A percentile compares a stretch with the other conserved stretches of the same genome.
These are phyloP conservation scores for Trichosporon ovoides DNA, from an alignment of 1,284 basidiomycete species.

Conservation along the genomic window DNA sequence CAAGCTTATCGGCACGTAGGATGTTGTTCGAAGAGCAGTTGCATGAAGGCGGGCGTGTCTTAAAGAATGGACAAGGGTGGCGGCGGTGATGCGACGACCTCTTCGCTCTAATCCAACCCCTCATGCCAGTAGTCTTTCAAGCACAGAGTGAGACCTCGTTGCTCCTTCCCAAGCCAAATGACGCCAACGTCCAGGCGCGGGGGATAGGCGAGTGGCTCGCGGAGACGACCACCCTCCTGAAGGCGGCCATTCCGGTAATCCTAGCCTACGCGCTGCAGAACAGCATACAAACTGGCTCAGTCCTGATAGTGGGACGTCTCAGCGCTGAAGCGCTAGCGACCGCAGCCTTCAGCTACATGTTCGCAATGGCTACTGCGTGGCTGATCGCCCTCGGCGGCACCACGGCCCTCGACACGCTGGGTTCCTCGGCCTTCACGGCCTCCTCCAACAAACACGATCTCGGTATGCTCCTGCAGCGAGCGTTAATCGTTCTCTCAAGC, in stretches of 20 bases:
- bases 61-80: too few species aligned
- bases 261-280: slow-evolving; percentile 6
- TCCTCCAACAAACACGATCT: slow-evolving; percentile 9
- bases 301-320: slow-evolving; percentile 8
- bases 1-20: too few species aligned
- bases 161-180: not conserved
- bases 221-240: not conserved
- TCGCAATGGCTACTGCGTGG: slow-evolving; percentile 10
- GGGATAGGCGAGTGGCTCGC: not conserved
- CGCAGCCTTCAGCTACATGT: slow-evolving; percentile 8
- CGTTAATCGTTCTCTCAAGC: slow-evolving; percentile 1
- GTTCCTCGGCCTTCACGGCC: slow-evolving; percentile 2
- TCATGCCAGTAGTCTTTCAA: not conserved
- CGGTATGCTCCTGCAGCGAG: slow-evolving; percentile 10
- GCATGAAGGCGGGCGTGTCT: too few species aligned
- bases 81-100: too few species aligned
- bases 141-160: not conserved
- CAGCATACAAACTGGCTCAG: slow-evolving; percentile 7
- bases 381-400: slow-evolving; percentile 7
- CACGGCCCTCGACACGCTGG: slow-evolving; percentile 6
- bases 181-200: not conserved
- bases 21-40: too few species aligned
- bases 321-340: slow-evolving; percentile 7
- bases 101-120: not conserved
- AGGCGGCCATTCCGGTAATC: slow-evolving; percentile 4